Base-by-base conservation (phyloP, 2,329 filamentous ascomycete species). In the Verticillium zaregamsianum region DNA sequence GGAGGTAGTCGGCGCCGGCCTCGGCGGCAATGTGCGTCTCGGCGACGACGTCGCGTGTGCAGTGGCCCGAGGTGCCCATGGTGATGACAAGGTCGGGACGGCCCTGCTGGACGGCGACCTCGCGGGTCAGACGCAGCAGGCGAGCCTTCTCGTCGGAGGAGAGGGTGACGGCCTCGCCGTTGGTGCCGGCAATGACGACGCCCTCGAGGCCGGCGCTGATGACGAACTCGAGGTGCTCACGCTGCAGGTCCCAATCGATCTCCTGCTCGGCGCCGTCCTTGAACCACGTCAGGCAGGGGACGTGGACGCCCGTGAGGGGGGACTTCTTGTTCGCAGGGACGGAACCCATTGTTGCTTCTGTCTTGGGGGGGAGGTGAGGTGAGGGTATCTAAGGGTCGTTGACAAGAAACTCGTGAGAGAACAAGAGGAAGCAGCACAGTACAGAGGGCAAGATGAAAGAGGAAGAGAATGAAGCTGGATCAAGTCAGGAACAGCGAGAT, bases 101-200 rank as follows among this genome's bases (percentile, higher is more conserved):
- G 11, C 84, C 87, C 57, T 79, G 79, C 40, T 79, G 75, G 64
- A 84, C 80, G 45, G 88, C 83, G 39, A 84, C 83, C 65, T 83
- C 79, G 57, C 88, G 86, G 2, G 88, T 89, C 33, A 83, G 81
- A 62, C 74, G 74, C 5, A 88, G 87, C 64, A 92, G 81, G 57
- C 82, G 76, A 58, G 81, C 80, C 68, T 89, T 86, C 72, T 92
- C 90, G 15, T 82, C 80, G 62, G 83, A 80, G 54, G 84, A 85
- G 5, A 92, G 79, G 63, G 90, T 88, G 3, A 90, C 88, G 9
- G 89, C 87, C 75, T 92, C 89, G 67, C 90, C 89, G 68, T 91
- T 92, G 66, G 87, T 90, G 58, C 89, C 90, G 70, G 90, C 88
- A 52, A 87, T 86, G 55, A 90, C 86, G 62, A 92, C 75, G 8